A percentile compares a stretch with the other conserved stretches of the same genome.
Evolutionary conservation across 768 basidiomycete genomes (phyloP).

Genomic region (Trametes cubensis): DNA sequence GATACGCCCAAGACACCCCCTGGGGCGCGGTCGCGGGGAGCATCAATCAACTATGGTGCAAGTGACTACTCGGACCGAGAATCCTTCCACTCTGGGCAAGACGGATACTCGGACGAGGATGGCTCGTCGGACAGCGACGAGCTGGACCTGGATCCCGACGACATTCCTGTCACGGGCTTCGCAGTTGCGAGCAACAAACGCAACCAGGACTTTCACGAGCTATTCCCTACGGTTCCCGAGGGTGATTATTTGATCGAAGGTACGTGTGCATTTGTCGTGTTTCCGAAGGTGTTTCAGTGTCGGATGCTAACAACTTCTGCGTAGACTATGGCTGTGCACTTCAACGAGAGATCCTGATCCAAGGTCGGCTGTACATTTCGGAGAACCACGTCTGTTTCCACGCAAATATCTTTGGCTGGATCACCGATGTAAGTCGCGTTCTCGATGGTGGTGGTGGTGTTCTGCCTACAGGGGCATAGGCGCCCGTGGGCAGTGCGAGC

Average conservation of each 20-base stretch:
- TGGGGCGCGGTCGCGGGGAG: constrained; percentile 24
- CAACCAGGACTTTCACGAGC: constrained; percentile 93
- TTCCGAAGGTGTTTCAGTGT: constrained; percentile 1
- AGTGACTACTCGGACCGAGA: constrained; percentile 22
- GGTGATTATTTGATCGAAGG: constrained; percentile 99
- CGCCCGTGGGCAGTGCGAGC: constrained; percentile 4
- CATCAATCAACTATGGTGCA: constrained; percentile 26
- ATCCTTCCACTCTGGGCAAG: constrained; percentile 25
- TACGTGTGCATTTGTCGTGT: constrained; percentile 40
- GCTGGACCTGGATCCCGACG: constrained; percentile 58
- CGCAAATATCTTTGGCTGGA: constrained; percentile 99
- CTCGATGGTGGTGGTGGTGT: neutral
- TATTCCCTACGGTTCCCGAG: constrained; percentile 87
- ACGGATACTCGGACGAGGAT: constrained; percentile 29
- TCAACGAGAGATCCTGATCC: constrained; percentile 94
- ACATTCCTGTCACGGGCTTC: constrained; percentile 93
- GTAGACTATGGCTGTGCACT: constrained; percentile 97
- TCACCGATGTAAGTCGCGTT: constrained; percentile 77
- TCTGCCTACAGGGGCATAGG: neutral
- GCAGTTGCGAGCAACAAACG: constrained; percentile 95
- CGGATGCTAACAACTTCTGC: constrained; percentile 10
- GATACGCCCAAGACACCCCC: constrained; percentile 21
- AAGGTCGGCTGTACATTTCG: constrained; percentile 94
- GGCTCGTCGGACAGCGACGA: constrained; percentile 38
- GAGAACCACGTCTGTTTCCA: constrained; percentile 99